These are phyloP conservation scores for Aspergillus ibericus DNA, from an alignment of 2,329 filamentous ascomycete genomes.

Conservation along the genomic window DNA sequence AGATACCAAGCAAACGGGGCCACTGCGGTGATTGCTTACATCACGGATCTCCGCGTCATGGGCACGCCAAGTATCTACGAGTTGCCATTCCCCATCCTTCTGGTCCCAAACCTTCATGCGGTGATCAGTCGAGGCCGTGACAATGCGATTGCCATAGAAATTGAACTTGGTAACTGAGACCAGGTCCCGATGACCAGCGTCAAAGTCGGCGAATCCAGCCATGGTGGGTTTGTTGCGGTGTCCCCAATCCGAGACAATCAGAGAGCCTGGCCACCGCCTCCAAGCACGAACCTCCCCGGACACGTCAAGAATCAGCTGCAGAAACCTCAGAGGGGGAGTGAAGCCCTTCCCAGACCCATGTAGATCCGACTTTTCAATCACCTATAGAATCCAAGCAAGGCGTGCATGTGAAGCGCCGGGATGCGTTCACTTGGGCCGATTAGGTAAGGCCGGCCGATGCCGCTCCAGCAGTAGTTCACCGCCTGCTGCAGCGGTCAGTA, in stretches of 20 bases:
- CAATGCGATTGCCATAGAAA: constrained; percentile 85
- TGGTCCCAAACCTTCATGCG: constrained; percentile 88
- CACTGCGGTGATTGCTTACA: constrained; percentile 53
- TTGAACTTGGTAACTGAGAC: constrained; percentile 88
- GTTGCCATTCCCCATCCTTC: constrained; percentile 70
- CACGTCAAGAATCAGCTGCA: neutral
- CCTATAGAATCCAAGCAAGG: constrained; percentile 9
- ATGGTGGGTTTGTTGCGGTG: constrained; percentile 1
- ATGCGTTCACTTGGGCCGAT: neutral
- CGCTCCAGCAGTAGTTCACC: constrained; percentile 11
- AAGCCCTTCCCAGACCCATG: neutral
- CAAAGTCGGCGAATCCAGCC: constrained; percentile 44
- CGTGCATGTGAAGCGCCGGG: constrained; percentile 16
- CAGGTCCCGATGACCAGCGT: constrained; percentile 58
- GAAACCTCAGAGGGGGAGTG: neutral
- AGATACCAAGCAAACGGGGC: constrained; percentile 6
- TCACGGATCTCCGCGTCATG: constrained; percentile 89
- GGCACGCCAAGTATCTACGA: constrained; percentile 85
- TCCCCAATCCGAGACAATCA: constrained; percentile 1
- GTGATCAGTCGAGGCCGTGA: constrained; percentile 88
- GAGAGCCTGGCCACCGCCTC: constrained; percentile 3
- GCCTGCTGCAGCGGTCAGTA: constrained; percentile 28
- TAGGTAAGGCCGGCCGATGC: neutral
- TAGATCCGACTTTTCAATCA: neutral
- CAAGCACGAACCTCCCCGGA: constrained; percentile 9